phyloP scores from a whole-genome alignment of 331 rosid genomes.

The Malus hybrid region DNA sequence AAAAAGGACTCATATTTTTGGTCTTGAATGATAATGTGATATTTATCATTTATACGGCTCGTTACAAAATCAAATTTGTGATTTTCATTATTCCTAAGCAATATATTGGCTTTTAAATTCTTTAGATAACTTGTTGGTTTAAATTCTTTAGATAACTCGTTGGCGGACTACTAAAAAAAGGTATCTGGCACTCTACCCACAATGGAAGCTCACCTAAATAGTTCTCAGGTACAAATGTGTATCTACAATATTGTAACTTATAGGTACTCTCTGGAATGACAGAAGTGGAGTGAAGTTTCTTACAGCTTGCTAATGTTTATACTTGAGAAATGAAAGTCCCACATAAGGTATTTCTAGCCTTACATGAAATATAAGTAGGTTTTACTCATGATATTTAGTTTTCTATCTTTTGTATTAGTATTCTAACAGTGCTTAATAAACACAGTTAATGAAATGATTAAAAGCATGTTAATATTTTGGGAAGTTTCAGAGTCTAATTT shows the following conservation, averaged over 20 bases:
- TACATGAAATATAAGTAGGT: too few relatives aligned
- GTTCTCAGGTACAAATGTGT: slow-evolving; percentile 44
- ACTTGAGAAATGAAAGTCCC: too few relatives aligned
- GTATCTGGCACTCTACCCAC: slow-evolving; percentile 38
- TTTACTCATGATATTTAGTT: too few relatives aligned
- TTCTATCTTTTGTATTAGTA: too few relatives aligned
- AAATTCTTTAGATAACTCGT: slow-evolving; percentile 36
- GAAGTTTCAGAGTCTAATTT: neutral
- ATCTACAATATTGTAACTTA: neutral
- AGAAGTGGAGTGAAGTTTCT: too few relatives aligned
- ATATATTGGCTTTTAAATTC: slow-evolving; percentile 15
- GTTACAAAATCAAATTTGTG: neutral
- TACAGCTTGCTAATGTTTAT: too few relatives aligned
- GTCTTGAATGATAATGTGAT: neutral
- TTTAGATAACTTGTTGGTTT: slow-evolving; percentile 35
- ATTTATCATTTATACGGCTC: neutral
- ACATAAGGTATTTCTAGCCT: too few relatives aligned
- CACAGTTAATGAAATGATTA: too few relatives aligned
- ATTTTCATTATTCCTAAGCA: slow-evolving; percentile 7
- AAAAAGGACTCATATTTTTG: neutral
- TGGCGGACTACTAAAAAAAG: slow-evolving; percentile 32
- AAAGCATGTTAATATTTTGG: too few relatives aligned
- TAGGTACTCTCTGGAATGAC: too few relatives aligned
- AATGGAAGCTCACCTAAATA: slow-evolving; percentile 40
- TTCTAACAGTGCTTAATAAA: too few relatives aligned